Conservation (phyloP, 345 rosid genomes). For the Camelina sativa region DNA sequence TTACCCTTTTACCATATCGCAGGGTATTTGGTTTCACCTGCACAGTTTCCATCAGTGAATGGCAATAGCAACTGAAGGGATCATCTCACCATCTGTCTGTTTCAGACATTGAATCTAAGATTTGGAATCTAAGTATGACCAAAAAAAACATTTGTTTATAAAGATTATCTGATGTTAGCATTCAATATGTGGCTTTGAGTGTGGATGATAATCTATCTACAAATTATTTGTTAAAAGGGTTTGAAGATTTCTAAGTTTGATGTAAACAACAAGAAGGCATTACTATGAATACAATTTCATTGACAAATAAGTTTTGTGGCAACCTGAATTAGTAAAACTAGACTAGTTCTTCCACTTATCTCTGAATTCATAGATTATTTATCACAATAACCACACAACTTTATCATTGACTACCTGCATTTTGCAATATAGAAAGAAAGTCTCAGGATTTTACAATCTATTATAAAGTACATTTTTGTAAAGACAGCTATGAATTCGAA, state of each 20-base stretch:
- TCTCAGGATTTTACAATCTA: neutral
- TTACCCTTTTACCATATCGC: neutral
- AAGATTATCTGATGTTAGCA: constrained; percentile 12
- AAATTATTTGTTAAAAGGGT: neutral
- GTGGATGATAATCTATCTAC: constrained; percentile 11
- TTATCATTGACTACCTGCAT: constrained; percentile 36
- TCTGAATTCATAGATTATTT: constrained; percentile 5
- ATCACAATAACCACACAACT: constrained; percentile 26
- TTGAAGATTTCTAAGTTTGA: constrained; percentile 27
- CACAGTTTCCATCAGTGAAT: neutral
- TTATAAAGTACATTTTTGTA: constrained; percentile 1
- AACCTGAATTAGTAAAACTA: constrained; percentile 35
- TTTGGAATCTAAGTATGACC: constrained; percentile 1
- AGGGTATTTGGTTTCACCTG: neutral
- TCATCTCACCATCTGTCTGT: neutral
- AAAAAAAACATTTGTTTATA: neutral
- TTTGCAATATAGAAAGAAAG: constrained; percentile 2
- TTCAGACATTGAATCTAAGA: neutral
- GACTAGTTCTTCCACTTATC: constrained; percentile 43
- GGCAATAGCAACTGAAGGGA: neutral
- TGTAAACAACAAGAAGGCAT: constrained; percentile 5
- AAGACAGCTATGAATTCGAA: constrained; percentile 19
- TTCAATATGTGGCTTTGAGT: constrained; percentile 14
- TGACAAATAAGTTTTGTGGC: constrained; percentile 8
- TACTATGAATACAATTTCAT: constrained; percentile 9